phyloP scores from a whole-genome alignment of 495 filamentous ascomycete genomes.

The Penicillium salamii region DNA sequence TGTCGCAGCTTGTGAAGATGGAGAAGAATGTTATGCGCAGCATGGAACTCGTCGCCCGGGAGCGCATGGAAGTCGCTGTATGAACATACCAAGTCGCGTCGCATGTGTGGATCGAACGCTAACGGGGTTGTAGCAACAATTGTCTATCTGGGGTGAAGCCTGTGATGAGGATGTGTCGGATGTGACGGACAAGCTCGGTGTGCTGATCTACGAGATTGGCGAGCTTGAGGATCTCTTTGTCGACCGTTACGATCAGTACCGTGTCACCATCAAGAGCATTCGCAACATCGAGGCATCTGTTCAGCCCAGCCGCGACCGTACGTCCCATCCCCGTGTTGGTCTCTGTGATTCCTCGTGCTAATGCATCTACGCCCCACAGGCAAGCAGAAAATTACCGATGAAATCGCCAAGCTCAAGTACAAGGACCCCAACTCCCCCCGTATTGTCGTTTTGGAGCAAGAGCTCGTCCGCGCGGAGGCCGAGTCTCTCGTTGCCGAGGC shows the following conservation, averaged over 20 bases:
- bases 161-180: slow-evolving; percentile 98
- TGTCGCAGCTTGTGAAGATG: slow-evolving; percentile 98
- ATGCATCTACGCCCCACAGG: slow-evolving; percentile 37
- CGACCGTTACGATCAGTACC: slow-evolving; percentile 98
- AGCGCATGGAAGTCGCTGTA: slow-evolving; percentile 98
- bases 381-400: slow-evolving; percentile 99
- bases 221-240: slow-evolving; percentile 98
- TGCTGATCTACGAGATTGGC: slow-evolving; percentile 96
- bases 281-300: slow-evolving; percentile 98
- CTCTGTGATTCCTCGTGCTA: not conserved
- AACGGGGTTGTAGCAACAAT: slow-evolving; percentile 72
- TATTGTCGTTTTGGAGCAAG: slow-evolving; percentile 96
- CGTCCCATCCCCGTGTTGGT: slow-evolving; percentile 22
- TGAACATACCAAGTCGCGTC: slow-evolving; percentile 21
- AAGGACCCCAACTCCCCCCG: slow-evolving; percentile 97
- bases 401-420: slow-evolving; percentile 98
- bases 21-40: slow-evolving; percentile 99
- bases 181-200: slow-evolving; percentile 97
- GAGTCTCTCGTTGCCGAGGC: slow-evolving; percentile 97
- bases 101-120: slow-evolving; percentile 7
- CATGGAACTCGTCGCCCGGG: slow-evolving; percentile 89
- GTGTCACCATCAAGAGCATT: slow-evolving; percentile 98
- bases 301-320: slow-evolving; percentile 95
- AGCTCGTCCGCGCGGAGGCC: slow-evolving; percentile 96
- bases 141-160: slow-evolving; percentile 95